A percentile compares a stretch with the other conserved stretches of the same genome.
These are phyloP conservation scores for Penicillium rolfsii DNA, from an alignment of 2,329 filamentous ascomycete species.

Conservation along the genomic window DNA sequence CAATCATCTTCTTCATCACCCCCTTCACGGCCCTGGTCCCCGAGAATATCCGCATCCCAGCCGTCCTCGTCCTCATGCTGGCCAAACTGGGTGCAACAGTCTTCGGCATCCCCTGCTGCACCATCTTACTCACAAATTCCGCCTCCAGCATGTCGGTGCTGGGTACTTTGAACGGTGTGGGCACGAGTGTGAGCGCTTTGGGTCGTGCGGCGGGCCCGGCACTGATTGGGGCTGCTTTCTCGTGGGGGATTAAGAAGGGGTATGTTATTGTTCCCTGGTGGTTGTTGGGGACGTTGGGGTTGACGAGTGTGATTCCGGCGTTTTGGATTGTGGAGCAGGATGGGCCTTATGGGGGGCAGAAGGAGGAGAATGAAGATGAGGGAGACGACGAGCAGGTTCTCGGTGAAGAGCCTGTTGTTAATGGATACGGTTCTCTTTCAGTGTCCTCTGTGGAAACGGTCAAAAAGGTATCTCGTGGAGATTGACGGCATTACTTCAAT, in stretches of 20 bases:
- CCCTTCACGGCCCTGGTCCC: slow-evolving; percentile 75
- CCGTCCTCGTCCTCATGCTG: slow-evolving; percentile 68
- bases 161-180: slow-evolving; percentile 88
- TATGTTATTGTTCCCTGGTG: slow-evolving; percentile 83
- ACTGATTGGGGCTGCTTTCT: slow-evolving; percentile 71
- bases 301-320: slow-evolving; percentile 70
- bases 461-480: neutral
- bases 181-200: slow-evolving; percentile 78
- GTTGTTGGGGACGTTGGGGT: slow-evolving; percentile 67
- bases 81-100: slow-evolving; percentile 76
- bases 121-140: slow-evolving; percentile 88
- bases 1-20: slow-evolving; percentile 76
- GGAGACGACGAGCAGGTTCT: neutral
- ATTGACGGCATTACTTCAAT: neutral
- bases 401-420: neutral
- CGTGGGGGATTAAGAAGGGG: slow-evolving; percentile 72
- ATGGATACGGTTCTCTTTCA: slow-evolving; percentile 16
- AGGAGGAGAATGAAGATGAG: slow-evolving; percentile 34
- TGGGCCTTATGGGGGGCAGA: slow-evolving; percentile 57
- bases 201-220: slow-evolving; percentile 81
- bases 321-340: slow-evolving; percentile 76
- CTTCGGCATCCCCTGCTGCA: slow-evolving; percentile 85
- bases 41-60: slow-evolving; percentile 57
- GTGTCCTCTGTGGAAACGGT: neutral
- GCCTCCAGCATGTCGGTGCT: slow-evolving; percentile 74